Conservation (phyloP, 2,329 filamentous ascomycete species). For the Paraconiothyrium sp. region DNA sequence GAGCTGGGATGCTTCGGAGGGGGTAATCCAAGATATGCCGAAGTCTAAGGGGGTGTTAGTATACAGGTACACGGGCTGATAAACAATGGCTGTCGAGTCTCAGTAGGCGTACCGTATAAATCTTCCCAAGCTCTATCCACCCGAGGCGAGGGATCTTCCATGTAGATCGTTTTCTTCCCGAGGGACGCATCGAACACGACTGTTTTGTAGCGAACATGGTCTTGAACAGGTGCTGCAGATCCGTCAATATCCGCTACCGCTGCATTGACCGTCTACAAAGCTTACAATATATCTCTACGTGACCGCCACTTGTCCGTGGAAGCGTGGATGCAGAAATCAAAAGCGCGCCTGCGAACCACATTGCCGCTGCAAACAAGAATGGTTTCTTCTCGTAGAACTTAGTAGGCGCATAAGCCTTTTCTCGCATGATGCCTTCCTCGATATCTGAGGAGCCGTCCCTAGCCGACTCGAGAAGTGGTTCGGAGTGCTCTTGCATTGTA, state of each 20-base stretch:
- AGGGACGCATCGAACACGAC: constrained; percentile 4
- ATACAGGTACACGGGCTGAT: neutral
- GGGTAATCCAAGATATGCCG: constrained; percentile 9
- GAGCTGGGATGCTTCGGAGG: constrained; percentile 7
- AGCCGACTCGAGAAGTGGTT: constrained; percentile 4
- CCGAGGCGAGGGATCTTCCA: constrained; percentile 8
- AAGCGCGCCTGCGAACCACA: constrained; percentile 11
- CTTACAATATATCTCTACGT: constrained; percentile 3
- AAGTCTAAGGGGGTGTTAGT: constrained; percentile 4
- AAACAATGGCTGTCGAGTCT: too few relatives aligned
- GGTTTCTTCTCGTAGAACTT: constrained; percentile 8
- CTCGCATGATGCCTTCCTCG: constrained; percentile 1
- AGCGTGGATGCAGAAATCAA: neutral
- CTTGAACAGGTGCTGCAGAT: constrained; percentile 1
- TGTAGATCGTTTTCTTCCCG: constrained; percentile 3
- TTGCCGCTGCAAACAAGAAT: constrained; percentile 1
- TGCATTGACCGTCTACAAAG: neutral
- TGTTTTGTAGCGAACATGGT: constrained; percentile 10
- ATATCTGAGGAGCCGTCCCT: neutral
- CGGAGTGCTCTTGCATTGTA: constrained; percentile 6
- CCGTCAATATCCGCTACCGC: neutral
- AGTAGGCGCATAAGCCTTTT: neutral
- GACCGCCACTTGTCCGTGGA: neutral
- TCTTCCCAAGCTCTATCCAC: constrained; percentile 8
- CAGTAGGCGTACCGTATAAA: constrained; percentile 1